These are phyloP conservation scores for Paecilomyces fulvus DNA, from an alignment of 2,329 filamentous ascomycete species.

Conservation along the genomic window DNA sequence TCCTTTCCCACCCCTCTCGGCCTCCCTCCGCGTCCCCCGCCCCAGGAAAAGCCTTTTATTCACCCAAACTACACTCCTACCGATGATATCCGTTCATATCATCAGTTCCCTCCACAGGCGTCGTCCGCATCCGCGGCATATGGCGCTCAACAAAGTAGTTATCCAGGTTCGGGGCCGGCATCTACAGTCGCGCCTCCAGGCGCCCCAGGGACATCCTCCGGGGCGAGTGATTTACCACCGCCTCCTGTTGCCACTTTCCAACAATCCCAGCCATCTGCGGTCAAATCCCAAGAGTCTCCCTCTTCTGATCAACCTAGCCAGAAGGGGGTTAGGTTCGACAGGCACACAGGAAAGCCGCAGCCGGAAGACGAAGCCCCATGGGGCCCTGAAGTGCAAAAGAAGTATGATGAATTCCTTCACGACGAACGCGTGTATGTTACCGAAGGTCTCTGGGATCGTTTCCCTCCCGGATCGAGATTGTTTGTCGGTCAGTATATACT, in stretches of 20 bases:
- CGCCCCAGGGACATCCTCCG: slow-evolving; percentile 28
- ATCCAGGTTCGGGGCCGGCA: slow-evolving; percentile 15
- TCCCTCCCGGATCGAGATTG: slow-evolving; percentile 39
- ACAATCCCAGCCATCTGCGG: slow-evolving; percentile 15
- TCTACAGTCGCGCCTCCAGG: slow-evolving; percentile 17
- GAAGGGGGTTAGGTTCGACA: slow-evolving; percentile 20
- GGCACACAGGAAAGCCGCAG: slow-evolving; percentile 15
- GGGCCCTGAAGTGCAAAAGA: slow-evolving; percentile 41
- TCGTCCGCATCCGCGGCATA: slow-evolving; percentile 16
- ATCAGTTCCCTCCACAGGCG: slow-evolving; percentile 24
- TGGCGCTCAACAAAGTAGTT: slow-evolving; percentile 29
- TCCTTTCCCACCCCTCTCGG: slow-evolving; percentile 27
- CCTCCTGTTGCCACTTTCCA: slow-evolving; percentile 35
- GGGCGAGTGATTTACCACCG: slow-evolving; percentile 28
- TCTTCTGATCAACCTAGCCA: slow-evolving; percentile 10
- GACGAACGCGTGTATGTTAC: slow-evolving; percentile 44
- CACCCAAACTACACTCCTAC: slow-evolving; percentile 29
- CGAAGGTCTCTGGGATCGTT: slow-evolving; percentile 45
- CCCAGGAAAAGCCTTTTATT: slow-evolving; percentile 34
- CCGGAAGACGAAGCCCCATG: slow-evolving; percentile 37
- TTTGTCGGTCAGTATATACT: slow-evolving; percentile 38
- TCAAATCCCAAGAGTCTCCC: slow-evolving; percentile 15
- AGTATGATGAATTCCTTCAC: slow-evolving; percentile 44
- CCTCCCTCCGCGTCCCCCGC: slow-evolving; percentile 38
- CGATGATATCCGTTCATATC: slow-evolving; percentile 33